These are phyloP conservation scores for Euphrasia confusa DNA, from an alignment of 257 asterid genomes.

Conservation along the genomic window DNA sequence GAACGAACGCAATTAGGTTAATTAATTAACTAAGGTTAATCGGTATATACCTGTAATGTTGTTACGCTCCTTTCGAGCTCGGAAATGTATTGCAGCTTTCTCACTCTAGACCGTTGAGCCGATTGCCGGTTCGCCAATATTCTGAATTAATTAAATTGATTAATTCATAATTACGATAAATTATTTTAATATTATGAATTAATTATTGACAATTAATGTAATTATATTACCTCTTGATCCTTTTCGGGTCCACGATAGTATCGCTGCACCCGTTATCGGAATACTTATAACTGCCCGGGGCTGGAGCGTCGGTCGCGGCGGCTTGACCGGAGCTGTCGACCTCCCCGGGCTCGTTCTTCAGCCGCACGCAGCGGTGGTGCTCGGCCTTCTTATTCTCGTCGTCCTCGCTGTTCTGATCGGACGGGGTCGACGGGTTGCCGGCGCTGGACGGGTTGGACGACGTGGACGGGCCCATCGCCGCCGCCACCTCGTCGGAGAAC, in stretches of 20 bases:
- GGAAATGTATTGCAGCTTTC: constrained; percentile 84
- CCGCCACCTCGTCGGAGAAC: constrained; percentile 60
- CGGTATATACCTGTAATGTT: constrained; percentile 52
- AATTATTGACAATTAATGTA: neutral
- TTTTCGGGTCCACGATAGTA: constrained; percentile 61
- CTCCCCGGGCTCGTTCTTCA: constrained; percentile 63
- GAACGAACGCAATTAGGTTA: no score
- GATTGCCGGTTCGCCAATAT: constrained; percentile 92
- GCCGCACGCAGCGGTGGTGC: constrained; percentile 31
- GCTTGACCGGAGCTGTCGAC: constrained; percentile 33
- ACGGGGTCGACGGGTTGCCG: constrained; percentile 57
- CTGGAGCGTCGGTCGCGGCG: constrained; percentile 18
- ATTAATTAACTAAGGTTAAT: no score
- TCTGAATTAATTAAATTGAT: constrained; percentile 28
- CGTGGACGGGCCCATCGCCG: constrained; percentile 34
- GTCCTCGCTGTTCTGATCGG: constrained; percentile 61
- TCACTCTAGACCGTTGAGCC: constrained; percentile 93
- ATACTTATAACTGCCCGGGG: constrained; percentile 16
- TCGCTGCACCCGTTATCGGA: constrained; percentile 28
- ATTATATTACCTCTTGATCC: constrained; percentile 66
- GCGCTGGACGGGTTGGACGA: constrained; percentile 46
- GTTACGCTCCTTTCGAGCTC: constrained; percentile 93
- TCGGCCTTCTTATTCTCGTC: constrained; percentile 32
- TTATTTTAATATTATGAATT: neutral
- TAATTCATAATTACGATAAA: no score